These are phyloP conservation scores for Stramenopiles sp. DNA, from an alignment of 352 stramenopile genomes.

Conservation along the genomic window DNA sequence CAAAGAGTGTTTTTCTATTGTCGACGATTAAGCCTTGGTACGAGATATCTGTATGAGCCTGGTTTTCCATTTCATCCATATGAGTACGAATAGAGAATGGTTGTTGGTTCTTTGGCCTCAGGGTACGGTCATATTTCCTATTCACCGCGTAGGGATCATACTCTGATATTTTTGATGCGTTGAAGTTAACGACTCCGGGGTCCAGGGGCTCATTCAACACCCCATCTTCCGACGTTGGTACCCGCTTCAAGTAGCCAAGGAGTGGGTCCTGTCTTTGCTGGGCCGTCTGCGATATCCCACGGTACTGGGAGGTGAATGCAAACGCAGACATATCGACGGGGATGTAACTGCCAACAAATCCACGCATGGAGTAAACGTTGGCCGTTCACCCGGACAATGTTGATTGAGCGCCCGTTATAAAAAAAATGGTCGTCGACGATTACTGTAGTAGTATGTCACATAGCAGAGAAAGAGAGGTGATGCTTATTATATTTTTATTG, in stretches of 20 bases:
- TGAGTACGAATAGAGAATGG: not conserved
- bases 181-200: not conserved
- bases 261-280: not conserved
- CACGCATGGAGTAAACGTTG: no score
- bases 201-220: not conserved
- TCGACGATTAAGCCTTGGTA: not conserved
- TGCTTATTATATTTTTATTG: no score
- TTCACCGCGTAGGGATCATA: not conserved
- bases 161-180: not conserved
- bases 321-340: not conserved
- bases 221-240: not conserved
- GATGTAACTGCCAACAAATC: no score
- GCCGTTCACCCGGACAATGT: no score
- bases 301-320: not conserved
- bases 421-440: no score
- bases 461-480: no score
- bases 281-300: not conserved
- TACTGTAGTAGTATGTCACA: no score
- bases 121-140: not conserved
- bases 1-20: no score
- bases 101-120: not conserved
- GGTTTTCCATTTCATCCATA: not conserved
- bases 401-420: no score
- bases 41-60: not conserved
- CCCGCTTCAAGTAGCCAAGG: not conserved